A percentile compares a stretch with the other conserved stretches of the same genome.
phyloP scores from a whole-genome alignment of 108 stramenopile genomes.

The Skeletonema potamos region DNA sequence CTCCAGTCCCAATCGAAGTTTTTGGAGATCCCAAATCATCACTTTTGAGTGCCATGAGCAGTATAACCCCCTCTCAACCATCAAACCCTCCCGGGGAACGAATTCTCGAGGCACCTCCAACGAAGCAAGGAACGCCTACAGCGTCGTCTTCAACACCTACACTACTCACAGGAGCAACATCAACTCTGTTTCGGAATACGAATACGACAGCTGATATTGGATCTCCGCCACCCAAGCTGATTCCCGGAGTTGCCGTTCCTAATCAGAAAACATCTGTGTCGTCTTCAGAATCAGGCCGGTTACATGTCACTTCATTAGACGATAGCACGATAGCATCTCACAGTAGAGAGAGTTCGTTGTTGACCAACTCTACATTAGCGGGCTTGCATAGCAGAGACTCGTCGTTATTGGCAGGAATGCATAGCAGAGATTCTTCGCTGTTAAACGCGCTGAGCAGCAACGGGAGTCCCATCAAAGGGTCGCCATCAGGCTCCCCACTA shows the following conservation, averaged over 20 bases:
- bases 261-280: not conserved
- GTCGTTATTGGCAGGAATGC: constrained; percentile 12
- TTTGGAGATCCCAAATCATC: not conserved
- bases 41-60: not conserved
- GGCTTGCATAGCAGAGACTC: constrained; percentile 38
- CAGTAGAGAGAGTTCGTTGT: constrained; percentile 34
- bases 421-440: constrained; percentile 6
- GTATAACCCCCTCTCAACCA: not conserved
- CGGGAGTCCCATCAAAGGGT: not conserved
- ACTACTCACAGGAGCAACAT: constrained; percentile 18
- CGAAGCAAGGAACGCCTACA: not conserved
- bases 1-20: not conserved
- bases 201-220: not conserved
- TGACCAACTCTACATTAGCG: constrained; percentile 26
- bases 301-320: not conserved
- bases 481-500: not conserved
- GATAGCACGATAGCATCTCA: constrained; percentile 17
- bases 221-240: not conserved
- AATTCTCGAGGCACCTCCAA: not conserved
- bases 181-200: constrained; percentile 19
- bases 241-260: not conserved
- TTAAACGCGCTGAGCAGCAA: not conserved
- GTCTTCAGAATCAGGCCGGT: not conserved
- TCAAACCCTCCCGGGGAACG: not conserved
- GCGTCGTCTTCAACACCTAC: constrained; percentile 16